Evolutionary conservation across 345 rosid genomes (phyloP), one percentile per base, ranked within the genome.

Genomic region (Lepidium aucheri): DNA sequence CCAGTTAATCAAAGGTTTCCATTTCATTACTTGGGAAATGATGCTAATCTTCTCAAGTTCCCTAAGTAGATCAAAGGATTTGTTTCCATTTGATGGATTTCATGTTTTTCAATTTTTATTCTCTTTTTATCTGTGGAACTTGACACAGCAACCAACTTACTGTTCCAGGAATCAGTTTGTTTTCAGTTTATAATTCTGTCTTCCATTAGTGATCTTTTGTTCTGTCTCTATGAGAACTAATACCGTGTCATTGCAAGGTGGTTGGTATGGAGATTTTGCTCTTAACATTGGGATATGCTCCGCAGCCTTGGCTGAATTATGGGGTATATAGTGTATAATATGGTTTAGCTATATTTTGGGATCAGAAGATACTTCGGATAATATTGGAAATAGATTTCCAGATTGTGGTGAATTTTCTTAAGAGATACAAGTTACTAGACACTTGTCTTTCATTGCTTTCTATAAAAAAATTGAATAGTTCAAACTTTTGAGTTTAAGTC

Each of bases 21-120:
- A 7, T 84, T 88, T 69, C 88, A 80, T 8, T 82, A 80, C 69
- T 74, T 85, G 62, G 88, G 86, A 66, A 79, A 70, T 45, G 83
- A 84, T 15, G 52, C 74, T 24, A 81, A 82, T 70, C 58, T 82
- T 67, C 61, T 76, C 65, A 85, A 76, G 75, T 82, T 87, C 74
- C 65, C 88, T 61, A 83, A 85, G 76, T 85, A 83, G 68, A 47
- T 59, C 35, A 44, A 32, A 34, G 20, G 43, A 60, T 40, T 65
- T 63, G 40, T 40, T 41, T 40, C 3, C 46, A 49, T 40, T 16
- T 60, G 68, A 39, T 30, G 8, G 45, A 8, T 53, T 33, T 60
- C 46, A 39, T 53, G 28, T 61, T 67, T 60, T 72, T 53, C 20
- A 11, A 18, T 32, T 44, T 61, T 61, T 61, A 53, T 20, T 60